Conservation (phyloP, 2,329 filamentous ascomycete species). For the Fusarium sp. region DNA sequence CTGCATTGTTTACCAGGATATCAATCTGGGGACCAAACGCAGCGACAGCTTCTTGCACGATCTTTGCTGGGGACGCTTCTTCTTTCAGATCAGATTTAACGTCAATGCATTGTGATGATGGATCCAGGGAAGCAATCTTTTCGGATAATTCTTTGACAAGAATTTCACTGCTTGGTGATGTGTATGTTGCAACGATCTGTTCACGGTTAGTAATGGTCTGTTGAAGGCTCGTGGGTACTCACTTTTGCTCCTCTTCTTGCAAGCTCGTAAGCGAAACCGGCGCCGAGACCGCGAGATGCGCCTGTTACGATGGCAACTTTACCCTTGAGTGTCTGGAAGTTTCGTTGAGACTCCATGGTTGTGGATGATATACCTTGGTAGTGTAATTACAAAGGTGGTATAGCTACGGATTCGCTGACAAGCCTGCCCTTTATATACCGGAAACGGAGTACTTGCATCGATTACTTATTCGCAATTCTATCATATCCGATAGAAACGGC, state of each 20-base stretch:
- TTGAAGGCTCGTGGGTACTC: accelerated
- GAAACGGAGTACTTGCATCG: background rate
- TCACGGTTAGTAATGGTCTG: background rate
- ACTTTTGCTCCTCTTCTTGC: slow-evolving; percentile 32
- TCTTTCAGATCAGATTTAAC: slow-evolving; percentile 21
- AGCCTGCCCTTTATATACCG: background rate
- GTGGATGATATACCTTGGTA: background rate
- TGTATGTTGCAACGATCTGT: slow-evolving; percentile 30
- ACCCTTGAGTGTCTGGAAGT: slow-evolving; percentile 23
- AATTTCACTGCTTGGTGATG: slow-evolving; percentile 17
- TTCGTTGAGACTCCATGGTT: slow-evolving; percentile 8
- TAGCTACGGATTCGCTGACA: background rate
- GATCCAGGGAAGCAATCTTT: slow-evolving; percentile 6
- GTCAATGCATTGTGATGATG: slow-evolving; percentile 16
- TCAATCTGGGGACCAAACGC: slow-evolving; percentile 14
- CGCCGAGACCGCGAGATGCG: slow-evolving; percentile 29
- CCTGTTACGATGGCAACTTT: slow-evolving; percentile 30
- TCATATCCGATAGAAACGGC: background rate
- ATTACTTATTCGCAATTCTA: background rate
- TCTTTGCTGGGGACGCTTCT: background rate
- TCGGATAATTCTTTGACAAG: slow-evolving; percentile 9
- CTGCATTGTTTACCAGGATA: slow-evolving; percentile 27
- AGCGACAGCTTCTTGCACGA: background rate
- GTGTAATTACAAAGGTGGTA: background rate
- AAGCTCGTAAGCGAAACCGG: slow-evolving; percentile 24